A percentile compares a stretch with the other conserved stretches of the same genome.
Conservation (phyloP, 352 stramenopile genomes). For the Pythium dissotocum region DNA sequence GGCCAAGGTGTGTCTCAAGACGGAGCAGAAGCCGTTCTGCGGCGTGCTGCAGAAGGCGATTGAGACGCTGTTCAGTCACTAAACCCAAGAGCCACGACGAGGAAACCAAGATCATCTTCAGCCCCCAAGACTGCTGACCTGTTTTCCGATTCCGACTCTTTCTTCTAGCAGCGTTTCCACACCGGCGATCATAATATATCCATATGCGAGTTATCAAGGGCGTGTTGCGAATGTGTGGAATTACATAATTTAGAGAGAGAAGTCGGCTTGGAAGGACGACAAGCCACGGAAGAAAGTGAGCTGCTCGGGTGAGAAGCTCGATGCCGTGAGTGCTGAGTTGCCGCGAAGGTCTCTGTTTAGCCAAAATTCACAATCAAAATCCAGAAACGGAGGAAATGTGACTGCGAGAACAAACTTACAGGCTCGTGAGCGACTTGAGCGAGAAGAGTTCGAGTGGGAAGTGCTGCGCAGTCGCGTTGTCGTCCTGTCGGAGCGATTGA, state of each 20-base stretch:
- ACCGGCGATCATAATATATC: slow-evolving; percentile 24
- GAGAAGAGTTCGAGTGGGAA: slow-evolving; percentile 25
- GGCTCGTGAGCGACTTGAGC: slow-evolving; percentile 10
- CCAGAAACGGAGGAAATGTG: not conserved
- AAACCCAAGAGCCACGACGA: slow-evolving; percentile 9
- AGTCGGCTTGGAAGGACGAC: slow-evolving; percentile 21
- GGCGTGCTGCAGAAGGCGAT: slow-evolving; percentile 87
- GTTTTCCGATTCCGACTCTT: not conserved
- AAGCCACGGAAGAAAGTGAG: slow-evolving; percentile 22
- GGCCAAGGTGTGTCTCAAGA: slow-evolving; percentile 95
- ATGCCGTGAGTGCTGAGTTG: slow-evolving; percentile 16
- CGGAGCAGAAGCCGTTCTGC: slow-evolving; percentile 91
- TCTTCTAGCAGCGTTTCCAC: slow-evolving; percentile 9
- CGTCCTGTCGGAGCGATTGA: slow-evolving; percentile 11
- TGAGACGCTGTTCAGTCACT: slow-evolving; percentile 66
- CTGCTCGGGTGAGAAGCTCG: slow-evolving; percentile 22
- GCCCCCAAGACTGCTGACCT: too few species aligned
- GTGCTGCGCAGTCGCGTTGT: not conserved
- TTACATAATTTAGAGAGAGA: slow-evolving; percentile 11
- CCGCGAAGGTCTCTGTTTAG: slow-evolving; percentile 13
- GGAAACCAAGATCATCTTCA: not conserved
- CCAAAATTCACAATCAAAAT: not conserved
- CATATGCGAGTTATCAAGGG: slow-evolving; percentile 8
- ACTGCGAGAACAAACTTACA: slow-evolving; percentile 7
- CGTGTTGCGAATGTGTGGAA: not conserved